Evolutionary conservation across 176 grass and related monocot genomes (phyloP), one percentile per base, ranked within the genome.

Genomic region (Rhynchospora pubera): DNA sequence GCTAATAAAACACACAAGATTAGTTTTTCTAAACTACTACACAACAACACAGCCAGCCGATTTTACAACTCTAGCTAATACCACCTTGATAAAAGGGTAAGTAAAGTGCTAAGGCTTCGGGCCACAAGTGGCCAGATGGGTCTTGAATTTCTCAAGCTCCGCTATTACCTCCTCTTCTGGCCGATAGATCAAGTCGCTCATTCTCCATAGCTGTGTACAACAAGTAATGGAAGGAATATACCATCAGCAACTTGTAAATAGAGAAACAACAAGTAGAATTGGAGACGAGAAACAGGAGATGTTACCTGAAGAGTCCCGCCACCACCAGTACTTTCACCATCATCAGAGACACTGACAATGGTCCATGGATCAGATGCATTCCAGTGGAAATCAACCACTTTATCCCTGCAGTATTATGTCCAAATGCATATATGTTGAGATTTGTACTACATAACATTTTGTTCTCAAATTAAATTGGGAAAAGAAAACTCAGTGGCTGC

Each of bases 331-430:
- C 97, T 96, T 84, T 95, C 97, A 77, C 96, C 91, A 52, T 96
- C 97, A 84, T 99, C 97, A 86, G 97, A 96, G 5, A 99, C 97
- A 63, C 97, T 93, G 15, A 93, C 93, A 68, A 95, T 99, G 30
- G 96, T 99, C 96, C 96, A 99, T 87, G 96, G 93, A 90, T 99
- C 96, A 46, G 87, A 86, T 42, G 97, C 91, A 80, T 99, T 96
- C 93, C 93, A 99, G 70, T 99, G 97, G 72, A 99, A 99, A 86
- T 96, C 97, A 77, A 99, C 93, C 3, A 99, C 94, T 85, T 99
- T 99, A 69, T 96, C 97, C 86, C 97, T 99, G 85, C 26, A 11
- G 21, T 2, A 65, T 82, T n/a, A 52, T n/a, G 15, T 22, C 58
- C 30, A 46, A 80, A 80, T 61, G 43, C 7, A 39, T 79, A 28